Percentiles rank a stretch among this genome's conserved stretches.
These are phyloP conservation scores for Barnettozyma hawaiiensis DNA, from an alignment of 1,139 yeast species.

Conservation along the genomic window DNA sequence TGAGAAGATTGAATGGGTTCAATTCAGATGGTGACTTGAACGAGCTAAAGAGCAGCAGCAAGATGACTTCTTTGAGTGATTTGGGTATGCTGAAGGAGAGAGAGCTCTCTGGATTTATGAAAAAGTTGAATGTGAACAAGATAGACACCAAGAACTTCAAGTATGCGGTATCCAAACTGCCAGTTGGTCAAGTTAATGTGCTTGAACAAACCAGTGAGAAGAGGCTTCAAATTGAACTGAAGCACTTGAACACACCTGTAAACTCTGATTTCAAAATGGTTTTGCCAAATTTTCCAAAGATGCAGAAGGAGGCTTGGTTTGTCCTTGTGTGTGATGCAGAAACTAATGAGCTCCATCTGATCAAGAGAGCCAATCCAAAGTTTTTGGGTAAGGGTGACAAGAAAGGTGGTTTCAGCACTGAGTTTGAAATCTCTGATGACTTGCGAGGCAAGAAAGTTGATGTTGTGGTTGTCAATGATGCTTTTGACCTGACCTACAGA, in stretches of 20 bases:
- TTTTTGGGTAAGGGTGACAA: conserved; percentile 28
- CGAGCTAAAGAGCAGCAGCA: conserved; percentile 6
- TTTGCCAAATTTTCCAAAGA: conserved; percentile 80
- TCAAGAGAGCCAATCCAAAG: conserved; percentile 66
- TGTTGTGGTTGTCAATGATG: conserved; percentile 59
- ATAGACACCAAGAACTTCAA: conserved; percentile 35
- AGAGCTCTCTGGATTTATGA: conserved; percentile 16
- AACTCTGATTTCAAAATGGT: conserved; percentile 60
- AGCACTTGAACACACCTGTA: conserved; percentile 49
- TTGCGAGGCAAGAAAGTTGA: conserved; percentile 40
- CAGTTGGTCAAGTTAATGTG: conserved; percentile 31
- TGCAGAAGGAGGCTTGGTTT: conserved; percentile 95
- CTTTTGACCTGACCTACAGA: conserved; percentile 40
- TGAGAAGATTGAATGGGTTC: conserved; percentile 29
- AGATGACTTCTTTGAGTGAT: conserved; percentile 12
- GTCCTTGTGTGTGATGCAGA: conserved; percentile 50
- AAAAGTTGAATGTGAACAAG: conserved; percentile 13
- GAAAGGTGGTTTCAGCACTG: conserved; percentile 41
- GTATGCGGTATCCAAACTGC: conserved; percentile 42
- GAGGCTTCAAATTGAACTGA: conserved; percentile 40
- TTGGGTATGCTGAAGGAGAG: conserved; percentile 16
- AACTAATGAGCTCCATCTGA: conserved; percentile 44
- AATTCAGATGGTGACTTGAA: conserved; percentile 26
- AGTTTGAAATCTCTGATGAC: conserved; percentile 45
- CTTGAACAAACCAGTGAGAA: conserved; percentile 31